These are phyloP conservation scores for Coleophoma crateriformis DNA, from an alignment of 2,329 filamentous ascomycete genomes.

Conservation along the genomic window DNA sequence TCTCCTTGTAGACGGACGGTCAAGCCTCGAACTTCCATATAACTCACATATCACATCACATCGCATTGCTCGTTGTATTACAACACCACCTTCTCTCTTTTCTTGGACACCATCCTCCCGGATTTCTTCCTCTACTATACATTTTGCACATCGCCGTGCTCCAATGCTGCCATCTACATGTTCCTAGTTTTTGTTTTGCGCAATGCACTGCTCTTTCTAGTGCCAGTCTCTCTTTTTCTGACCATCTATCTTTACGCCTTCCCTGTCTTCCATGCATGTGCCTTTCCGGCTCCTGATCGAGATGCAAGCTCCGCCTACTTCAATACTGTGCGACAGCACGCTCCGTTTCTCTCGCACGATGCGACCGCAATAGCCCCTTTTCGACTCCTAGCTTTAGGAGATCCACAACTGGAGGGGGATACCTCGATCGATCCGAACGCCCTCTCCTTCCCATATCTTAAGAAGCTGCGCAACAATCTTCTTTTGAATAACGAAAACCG, in stretches of 20 bases:
- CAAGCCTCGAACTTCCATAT: too few species aligned
- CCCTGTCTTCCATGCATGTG: conserved; percentile 73
- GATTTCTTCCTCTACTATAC: not conserved
- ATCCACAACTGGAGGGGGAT: conserved; percentile 92
- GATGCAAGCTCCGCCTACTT: conserved; percentile 17
- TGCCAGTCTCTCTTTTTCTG: conserved; percentile 63
- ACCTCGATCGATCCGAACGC: conserved; percentile 62
- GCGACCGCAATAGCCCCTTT: conserved; percentile 58
- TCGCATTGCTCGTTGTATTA: too few species aligned
- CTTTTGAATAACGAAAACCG: conserved; percentile 34
- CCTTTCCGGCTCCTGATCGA: conserved; percentile 55
- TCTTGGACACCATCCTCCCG: not conserved
- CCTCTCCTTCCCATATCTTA: conserved; percentile 48
- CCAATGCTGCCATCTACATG: conserved; percentile 21
- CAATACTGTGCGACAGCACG: conserved; percentile 18
- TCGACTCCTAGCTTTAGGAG: conserved; percentile 79
- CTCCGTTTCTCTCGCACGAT: conserved; percentile 17
- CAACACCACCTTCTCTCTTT: not conserved
- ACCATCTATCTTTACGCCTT: conserved; percentile 84
- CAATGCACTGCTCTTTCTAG: conserved; percentile 36
- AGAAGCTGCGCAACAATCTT: conserved; percentile 25
- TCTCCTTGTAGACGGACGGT: too few species aligned
- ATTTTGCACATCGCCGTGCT: not conserved
- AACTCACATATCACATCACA: too few species aligned
- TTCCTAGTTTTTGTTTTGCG: conserved; percentile 24